Evolutionary conservation across 2,329 filamentous ascomycete species (phyloP), one percentile per base, ranked within the genome.

Genomic region (Alternaria rosae): DNA sequence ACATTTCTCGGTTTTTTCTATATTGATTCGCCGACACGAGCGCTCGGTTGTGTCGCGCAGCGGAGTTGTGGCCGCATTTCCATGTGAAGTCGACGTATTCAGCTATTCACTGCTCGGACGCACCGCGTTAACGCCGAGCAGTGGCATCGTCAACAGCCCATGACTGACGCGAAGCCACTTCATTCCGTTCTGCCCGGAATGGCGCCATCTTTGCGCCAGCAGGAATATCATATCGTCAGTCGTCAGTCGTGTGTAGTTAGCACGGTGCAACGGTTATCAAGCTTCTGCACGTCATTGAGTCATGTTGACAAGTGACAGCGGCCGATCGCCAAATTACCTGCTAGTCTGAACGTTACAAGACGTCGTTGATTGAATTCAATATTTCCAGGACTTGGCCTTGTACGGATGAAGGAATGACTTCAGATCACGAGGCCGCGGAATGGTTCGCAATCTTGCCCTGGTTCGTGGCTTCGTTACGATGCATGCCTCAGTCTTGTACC

Each of bases 251-350:
- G 12, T 13, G 41, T 42, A 20, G 8, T 28, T 13, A 35, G 51
- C 23, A 53, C 32, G 32, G 51, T 43, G 26, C 54, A 43, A 44
- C 30, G 47, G 41, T 47, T 52, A 41, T 53, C 54, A 50, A 47
- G 48, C 43, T 38, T 42, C 48, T 53, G 51, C 59, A 57, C 60
- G 38, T 32, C 45, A 48, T 57, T 38, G 63, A 71, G 66, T 68
- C 67, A 66, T 43, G 53, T 53, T 70, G 67, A 70, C 69, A 67
- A 60, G 25, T 72, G 70, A 71, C 69, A 71, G 65, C 54, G 35
- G 54, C 45, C 56, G 54, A 32, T 54, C 45, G 32, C 43, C 47
- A 53, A 48, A 48, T 51, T 21, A 48, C 13, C 32, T 42, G 28
- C 51, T 20, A 48, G 41, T 54, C 57, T 23, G 51, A n/a, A 48